phyloP scores from a whole-genome alignment of 176 grass and related monocot species.

The Zoysia pacifica region DNA sequence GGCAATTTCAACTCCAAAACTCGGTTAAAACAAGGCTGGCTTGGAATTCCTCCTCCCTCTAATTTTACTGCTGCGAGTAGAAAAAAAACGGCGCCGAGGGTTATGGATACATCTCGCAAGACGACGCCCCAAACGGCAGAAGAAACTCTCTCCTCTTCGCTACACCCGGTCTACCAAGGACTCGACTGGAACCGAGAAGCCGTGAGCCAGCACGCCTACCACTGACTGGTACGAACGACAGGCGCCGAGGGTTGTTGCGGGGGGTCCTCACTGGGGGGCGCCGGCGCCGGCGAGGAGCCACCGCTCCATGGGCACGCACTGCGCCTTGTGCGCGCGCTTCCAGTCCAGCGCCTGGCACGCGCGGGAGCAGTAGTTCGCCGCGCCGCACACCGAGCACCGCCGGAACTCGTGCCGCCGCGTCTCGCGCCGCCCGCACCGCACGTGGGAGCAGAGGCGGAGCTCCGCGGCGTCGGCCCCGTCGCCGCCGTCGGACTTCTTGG shows the following conservation, averaged over 20 bases:
- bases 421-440: slow-evolving; percentile 62
- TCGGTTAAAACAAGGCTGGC: background rate
- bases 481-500: background rate
- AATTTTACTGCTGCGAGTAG: background rate
- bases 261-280: background rate
- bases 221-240: background rate
- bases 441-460: slow-evolving; percentile 62
- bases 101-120: slow-evolving; percentile 50
- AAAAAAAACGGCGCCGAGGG: background rate
- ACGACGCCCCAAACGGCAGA: slow-evolving; percentile 20
- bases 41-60: background rate
- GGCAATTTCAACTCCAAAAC: background rate
- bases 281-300: slow-evolving; percentile 50
- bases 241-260: background rate
- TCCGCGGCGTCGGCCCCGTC: slow-evolving; percentile 25
- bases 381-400: slow-evolving; percentile 83
- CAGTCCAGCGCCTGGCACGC: slow-evolving; percentile 90
- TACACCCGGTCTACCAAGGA: slow-evolving; percentile 32
- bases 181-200: background rate
- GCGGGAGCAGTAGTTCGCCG: slow-evolving; percentile 90
- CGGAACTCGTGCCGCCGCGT: slow-evolving; percentile 89
- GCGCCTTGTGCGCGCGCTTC: slow-evolving; percentile 63
- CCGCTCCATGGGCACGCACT: slow-evolving; percentile 60
- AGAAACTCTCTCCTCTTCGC: background rate
- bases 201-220: background rate